Base-by-base conservation (phyloP, 2,329 filamentous ascomycete genomes). In the Zalaria sp. region DNA sequence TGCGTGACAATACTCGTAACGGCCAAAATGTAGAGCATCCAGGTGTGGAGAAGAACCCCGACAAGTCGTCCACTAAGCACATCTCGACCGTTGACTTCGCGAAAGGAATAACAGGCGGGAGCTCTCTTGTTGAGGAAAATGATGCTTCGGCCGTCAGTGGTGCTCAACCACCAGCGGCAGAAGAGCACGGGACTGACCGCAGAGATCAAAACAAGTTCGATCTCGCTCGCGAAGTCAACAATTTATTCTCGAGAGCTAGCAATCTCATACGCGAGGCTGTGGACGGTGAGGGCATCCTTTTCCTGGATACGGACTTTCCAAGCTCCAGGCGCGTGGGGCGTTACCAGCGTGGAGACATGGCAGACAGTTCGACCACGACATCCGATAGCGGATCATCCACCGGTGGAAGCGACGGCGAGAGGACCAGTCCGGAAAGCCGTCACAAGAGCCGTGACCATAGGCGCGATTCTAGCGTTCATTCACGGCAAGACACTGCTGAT, bases 231-330 rank as follows among this genome's bases (percentile, higher is more conserved):
- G 46, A 45, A 10, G 35, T 43, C 18, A 39, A 38, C 3, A 29
- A 37, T 51, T 61, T 64, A 4, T 70, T 71, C 43, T 56, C 57
- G 10, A 57, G 67, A 25, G 67, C 68, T 1, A 65, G 66, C 3
- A 66, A 69, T 34, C 51, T 72, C 0, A 56, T 72, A 5, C 59
- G 62, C 1, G 63, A 69, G 41, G 64, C 66, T 25, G 49, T 72
- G 6, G 53, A 55, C 7, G 61, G 63, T 7, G 66, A 68, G 4
- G 68, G 67, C 3, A 68, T 72, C 26, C 51, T 62, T 1, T 61
- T 63, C 40, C 41, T 64, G 27, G 58, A 62, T 41, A 54, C 44
- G 5, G 43, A 45, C n/a, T 46, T 48, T 29, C 32, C 44, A 3
- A 41, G 41, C 9, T 39, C 38, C 29, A 44, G 43, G n/a, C 36